These are phyloP conservation scores for Darksidea phi DNA, from an alignment of 495 filamentous ascomycete species.

Conservation along the genomic window DNA sequence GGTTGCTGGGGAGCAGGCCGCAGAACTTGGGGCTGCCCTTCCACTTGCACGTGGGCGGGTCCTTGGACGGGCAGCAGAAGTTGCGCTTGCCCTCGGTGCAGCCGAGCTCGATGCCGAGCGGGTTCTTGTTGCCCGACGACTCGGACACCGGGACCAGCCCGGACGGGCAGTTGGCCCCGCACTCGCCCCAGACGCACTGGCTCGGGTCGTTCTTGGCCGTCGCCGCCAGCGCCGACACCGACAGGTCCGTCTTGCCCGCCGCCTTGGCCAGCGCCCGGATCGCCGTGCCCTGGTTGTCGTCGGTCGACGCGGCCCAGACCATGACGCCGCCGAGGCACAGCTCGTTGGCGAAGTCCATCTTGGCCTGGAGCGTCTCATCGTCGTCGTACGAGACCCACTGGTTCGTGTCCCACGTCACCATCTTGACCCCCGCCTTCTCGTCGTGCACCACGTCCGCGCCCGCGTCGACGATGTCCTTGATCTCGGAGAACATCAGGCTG, in stretches of 20 bases:
- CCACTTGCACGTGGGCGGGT: not conserved
- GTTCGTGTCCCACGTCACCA: slow-evolving; percentile 41
- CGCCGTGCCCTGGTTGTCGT: not conserved
- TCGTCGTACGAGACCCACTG: slow-evolving; percentile 52
- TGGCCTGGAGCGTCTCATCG: slow-evolving; percentile 44
- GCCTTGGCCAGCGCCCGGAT: not conserved
- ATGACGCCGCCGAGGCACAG: slow-evolving; percentile 43
- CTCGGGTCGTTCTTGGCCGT: not conserved
- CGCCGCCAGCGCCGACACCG: not conserved
- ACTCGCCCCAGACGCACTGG: not conserved
- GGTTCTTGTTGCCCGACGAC: too few relatives aligned
- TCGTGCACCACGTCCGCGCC: not conserved
- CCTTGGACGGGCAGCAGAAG: not conserved
- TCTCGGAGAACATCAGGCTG: slow-evolving; percentile 20
- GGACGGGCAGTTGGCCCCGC: not conserved
- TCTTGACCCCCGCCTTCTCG: slow-evolving; percentile 41
- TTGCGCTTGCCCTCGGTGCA: too few relatives aligned
- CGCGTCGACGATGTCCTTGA: slow-evolving; percentile 7
- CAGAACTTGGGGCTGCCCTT: not conserved
- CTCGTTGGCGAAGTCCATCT: slow-evolving; percentile 45
- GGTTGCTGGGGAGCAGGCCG: too few relatives aligned
- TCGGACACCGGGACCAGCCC: too few relatives aligned
- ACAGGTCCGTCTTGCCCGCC: not conserved
- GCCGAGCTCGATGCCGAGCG: too few relatives aligned
- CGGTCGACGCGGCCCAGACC: not conserved